Conservation (phyloP, 1,284 basidiomycete species). For the Ustilago shanxiensis region DNA sequence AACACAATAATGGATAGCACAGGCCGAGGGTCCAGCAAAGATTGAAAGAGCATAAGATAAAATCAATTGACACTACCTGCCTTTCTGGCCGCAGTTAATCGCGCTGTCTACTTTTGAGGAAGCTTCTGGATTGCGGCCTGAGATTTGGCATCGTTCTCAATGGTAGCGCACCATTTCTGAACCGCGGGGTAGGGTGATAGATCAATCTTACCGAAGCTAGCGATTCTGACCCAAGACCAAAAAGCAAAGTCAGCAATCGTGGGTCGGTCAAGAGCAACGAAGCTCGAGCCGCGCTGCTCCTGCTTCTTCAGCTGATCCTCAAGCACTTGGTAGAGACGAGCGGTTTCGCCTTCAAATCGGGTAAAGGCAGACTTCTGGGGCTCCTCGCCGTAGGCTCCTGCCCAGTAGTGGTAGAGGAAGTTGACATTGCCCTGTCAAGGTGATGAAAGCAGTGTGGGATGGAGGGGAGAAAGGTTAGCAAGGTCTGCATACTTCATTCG, state of each 20-base stretch:
- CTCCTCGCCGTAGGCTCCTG: slow-evolving; percentile 45
- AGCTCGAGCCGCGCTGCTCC: slow-evolving; percentile 50
- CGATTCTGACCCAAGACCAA: slow-evolving; percentile 55
- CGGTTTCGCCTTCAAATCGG: slow-evolving; percentile 58
- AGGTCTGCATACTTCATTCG: neutral
- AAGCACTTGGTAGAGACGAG: slow-evolving; percentile 59
- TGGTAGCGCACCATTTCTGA: slow-evolving; percentile 48
- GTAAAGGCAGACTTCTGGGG: slow-evolving; percentile 52
- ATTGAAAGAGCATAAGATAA: neutral
- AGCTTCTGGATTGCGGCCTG: slow-evolving; percentile 55
- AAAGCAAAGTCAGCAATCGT: slow-evolving; percentile 64
- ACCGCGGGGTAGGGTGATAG: slow-evolving; percentile 56
- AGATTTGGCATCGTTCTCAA: slow-evolving; percentile 50
- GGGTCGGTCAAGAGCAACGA: slow-evolving; percentile 59
- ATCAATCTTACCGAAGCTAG: slow-evolving; percentile 58
- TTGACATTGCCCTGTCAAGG: slow-evolving; percentile 42
- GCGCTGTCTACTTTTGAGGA: slow-evolving; percentile 28
- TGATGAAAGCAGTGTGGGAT: neutral
- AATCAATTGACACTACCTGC: neutral
- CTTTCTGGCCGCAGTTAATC: neutral
- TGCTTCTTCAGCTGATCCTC: slow-evolving; percentile 59
- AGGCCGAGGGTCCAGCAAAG: neutral
- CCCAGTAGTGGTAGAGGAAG: slow-evolving; percentile 42
- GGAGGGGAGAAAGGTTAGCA: neutral
- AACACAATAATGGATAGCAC: neutral